Conservation (phyloP, 352 stramenopile genomes). For the Pythium phragmiticola region DNA sequence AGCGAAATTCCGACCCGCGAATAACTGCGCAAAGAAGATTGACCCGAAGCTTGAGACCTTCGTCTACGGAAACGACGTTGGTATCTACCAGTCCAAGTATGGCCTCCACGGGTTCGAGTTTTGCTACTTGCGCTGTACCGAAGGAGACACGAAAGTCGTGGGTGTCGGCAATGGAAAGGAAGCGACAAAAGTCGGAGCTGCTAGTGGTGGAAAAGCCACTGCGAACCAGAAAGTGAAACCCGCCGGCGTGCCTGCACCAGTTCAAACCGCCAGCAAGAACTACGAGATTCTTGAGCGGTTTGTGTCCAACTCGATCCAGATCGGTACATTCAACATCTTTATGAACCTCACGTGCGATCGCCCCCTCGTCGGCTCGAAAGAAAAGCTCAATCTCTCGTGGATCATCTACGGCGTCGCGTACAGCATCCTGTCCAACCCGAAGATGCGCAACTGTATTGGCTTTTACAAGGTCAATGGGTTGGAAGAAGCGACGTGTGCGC, state of each 20-base stretch:
- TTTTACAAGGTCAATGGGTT: conserved; percentile 52
- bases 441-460: conserved; percentile 51
- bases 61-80: conserved; percentile 49
- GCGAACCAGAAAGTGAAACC: conserved; percentile 25
- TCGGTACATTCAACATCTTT: conserved; percentile 64
- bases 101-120: conserved; percentile 62
- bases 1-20: conserved; percentile 51
- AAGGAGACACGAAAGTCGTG: conserved; percentile 32
- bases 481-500: conserved; percentile 26
- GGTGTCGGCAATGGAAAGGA: conserved; percentile 25
- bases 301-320: conserved; percentile 47
- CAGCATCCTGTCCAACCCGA: conserved; percentile 43
- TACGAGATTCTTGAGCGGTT: conserved; percentile 56
- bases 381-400: conserved; percentile 51
- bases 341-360: conserved; percentile 60
- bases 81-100: conserved; percentile 67
- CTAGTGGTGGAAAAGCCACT: too few relatives aligned
- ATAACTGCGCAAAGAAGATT: conserved; percentile 32
- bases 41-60: conserved; percentile 36
- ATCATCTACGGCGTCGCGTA: conserved; percentile 59
- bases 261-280: conserved; percentile 13
- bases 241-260: not conserved
- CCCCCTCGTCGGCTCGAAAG: conserved; percentile 40
- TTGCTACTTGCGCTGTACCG: conserved; percentile 45
- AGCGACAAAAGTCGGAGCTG: conserved; percentile 16